Base-by-base conservation (phyloP, 2,329 filamentous ascomycete species). In the Ceratocystis albifundus region DNA sequence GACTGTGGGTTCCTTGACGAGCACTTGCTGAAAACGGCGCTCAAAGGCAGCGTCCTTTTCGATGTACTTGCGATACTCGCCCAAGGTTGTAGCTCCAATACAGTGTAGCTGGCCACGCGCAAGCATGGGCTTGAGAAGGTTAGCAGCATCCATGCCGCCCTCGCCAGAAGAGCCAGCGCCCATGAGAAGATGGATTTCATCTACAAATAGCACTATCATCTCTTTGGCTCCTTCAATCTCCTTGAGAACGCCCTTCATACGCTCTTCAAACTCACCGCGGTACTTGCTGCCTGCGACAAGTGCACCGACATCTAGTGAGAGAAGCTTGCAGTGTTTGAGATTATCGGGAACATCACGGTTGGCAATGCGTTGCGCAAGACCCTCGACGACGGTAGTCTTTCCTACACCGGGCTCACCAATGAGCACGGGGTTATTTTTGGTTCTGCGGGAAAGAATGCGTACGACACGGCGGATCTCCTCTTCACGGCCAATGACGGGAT, bases 171-270 rank as follows among this genome's bases (percentile, higher is more conserved):
- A 87, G 68, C 94, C 94, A 70, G 94, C 94, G 68, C 94, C 94
- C 94, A 99, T 99, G 69, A 99, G 86, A 69, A 99, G 82, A 78
- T 99, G 94, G 70, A 99, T 99, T 76, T 99, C 94, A 76, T 99
- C 94, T 71, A 99, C 94, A 72, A 99, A 99, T 69, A 99, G 86
- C 64, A 99, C 88, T 73, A 99, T 96, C 80, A 92, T 96, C 67
- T 97, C 93, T 75, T 94, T 95, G 64, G 91, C 90, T 66, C 96
- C 87, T 71, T 92, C 84, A 68, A 99, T 96, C 78, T 99, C 94
- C 76, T 97, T 99, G 72, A 99, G 77, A 4, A 99, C 94, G 66
- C 93, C 92, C 83, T 99, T 99, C 92, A 99, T 97, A 71, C 94
- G 86, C 80, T 99, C 94, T 76, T 99, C 94, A 68, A 99, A 99